These are phyloP conservation scores for Linnemannia schmuckeri DNA, from an alignment of 192 early-diverging fungal species.

Conservation along the genomic window DNA sequence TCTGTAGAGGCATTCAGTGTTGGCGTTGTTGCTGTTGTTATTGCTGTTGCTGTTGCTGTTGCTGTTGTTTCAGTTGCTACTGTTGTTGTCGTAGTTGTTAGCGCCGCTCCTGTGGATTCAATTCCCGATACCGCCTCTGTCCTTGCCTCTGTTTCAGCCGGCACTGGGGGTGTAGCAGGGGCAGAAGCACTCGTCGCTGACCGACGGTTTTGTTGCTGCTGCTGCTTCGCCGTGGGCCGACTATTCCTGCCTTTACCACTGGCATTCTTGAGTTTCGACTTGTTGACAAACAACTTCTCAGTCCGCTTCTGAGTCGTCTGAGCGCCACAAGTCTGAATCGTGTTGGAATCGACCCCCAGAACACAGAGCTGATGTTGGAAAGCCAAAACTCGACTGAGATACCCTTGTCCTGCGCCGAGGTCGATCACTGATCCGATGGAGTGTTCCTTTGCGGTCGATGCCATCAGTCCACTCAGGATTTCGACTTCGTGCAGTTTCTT, in stretches of 20 bases:
- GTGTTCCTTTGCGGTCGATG: conserved; percentile 60
- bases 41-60: background rate
- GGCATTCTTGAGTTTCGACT: conserved; percentile 24
- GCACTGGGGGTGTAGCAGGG: background rate
- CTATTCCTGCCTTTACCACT: conserved; percentile 12
- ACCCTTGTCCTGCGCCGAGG: conserved; percentile 85
- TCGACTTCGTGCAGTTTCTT: conserved; percentile 84
- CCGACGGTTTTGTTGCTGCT: conserved; percentile 8
- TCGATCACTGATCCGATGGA: conserved; percentile 71
- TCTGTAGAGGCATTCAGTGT: background rate
- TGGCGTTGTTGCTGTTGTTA: background rate
- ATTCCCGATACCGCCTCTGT: background rate
- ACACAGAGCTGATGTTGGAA: conserved; percentile 74
- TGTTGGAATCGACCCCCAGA: conserved; percentile 76
- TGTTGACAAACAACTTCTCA: conserved; percentile 59
- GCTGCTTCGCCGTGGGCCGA: background rate
- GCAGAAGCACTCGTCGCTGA: background rate
- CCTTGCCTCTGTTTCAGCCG: background rate
- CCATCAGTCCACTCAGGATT: conserved; percentile 69
- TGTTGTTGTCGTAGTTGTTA: background rate
- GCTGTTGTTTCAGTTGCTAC: background rate
- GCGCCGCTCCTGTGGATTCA: background rate
- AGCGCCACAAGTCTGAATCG: conserved; percentile 81
- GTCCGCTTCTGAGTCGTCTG: conserved; percentile 70
- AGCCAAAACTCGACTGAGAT: conserved; percentile 75